Percentiles rank a stretch among this genome's conserved stretches.
Conservation (phyloP, 352 stramenopile species). For the Globisporangium nagaii region DNA sequence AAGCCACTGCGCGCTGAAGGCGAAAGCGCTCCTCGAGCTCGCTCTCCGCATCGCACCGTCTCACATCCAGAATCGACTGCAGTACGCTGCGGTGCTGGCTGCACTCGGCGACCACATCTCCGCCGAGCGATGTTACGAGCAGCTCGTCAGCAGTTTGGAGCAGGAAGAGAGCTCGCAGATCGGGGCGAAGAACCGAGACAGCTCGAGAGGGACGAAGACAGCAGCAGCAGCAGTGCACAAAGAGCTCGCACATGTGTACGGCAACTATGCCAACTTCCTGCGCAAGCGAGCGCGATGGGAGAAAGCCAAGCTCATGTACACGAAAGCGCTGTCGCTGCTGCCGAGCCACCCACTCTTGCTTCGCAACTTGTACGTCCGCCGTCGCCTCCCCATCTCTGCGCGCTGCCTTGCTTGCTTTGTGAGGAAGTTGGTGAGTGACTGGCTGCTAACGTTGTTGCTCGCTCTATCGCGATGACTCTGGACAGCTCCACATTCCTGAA, state of each 20-base stretch:
- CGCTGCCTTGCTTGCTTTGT: no score
- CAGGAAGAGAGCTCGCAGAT: neutral
- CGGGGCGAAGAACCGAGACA: neutral
- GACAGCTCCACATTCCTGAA: neutral
- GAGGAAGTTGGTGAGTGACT: neutral
- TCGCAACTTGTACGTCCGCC: conserved; percentile 16
- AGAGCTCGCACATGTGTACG: conserved; percentile 14
- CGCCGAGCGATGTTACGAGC: conserved; percentile 8
- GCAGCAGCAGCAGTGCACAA: neutral
- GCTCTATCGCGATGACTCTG: neutral
- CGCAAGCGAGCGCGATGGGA: neutral
- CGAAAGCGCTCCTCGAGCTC: conserved; percentile 18
- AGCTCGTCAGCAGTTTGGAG: conserved; percentile 6
- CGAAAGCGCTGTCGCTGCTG: conserved; percentile 7
- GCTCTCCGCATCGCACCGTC: conserved; percentile 13
- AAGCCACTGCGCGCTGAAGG: neutral
- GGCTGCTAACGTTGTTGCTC: neutral
- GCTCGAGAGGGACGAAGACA: neutral
- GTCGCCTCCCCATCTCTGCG: no score
- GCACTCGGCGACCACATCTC: neutral
- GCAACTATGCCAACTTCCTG: conserved; percentile 20
- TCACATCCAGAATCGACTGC: conserved; percentile 16
- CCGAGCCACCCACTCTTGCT: conserved; percentile 9
- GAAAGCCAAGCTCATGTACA: conserved; percentile 15
- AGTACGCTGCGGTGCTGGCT: conserved; percentile 12